Conservation (phyloP, 2,329 filamentous ascomycete species). For the Fusarium subtropicale region DNA sequence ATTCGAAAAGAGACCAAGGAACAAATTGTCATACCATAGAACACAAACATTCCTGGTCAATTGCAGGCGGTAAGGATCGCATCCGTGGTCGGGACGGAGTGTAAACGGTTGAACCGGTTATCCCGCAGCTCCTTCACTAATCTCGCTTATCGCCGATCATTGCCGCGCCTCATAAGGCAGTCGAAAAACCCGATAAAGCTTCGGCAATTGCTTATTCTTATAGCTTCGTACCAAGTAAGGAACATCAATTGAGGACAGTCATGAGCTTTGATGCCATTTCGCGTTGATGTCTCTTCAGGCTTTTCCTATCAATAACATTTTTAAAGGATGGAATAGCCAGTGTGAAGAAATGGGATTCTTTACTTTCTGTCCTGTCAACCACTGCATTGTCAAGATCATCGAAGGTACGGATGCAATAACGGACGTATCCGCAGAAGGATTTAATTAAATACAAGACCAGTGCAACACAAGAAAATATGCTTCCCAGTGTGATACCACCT, state of each 20-base stretch:
- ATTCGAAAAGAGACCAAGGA: background rate
- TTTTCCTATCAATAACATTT: rapidly evolving
- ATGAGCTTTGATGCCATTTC: background rate
- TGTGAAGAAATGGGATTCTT: background rate
- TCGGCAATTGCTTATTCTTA: background rate
- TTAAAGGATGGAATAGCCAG: background rate
- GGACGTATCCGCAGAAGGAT: background rate
- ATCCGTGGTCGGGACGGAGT: background rate
- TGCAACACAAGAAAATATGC: background rate
- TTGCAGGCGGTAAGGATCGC: background rate
- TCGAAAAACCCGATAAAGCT: background rate
- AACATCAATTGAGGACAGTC: background rate
- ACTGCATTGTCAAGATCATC: background rate
- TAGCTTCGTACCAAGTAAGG: background rate
- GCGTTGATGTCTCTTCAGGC: background rate
- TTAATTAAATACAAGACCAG: background rate
- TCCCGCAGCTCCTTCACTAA: background rate
- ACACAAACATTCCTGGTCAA: background rate
- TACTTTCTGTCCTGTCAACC: too few relatives aligned
- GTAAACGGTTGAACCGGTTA: background rate
- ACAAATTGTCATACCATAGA: rapidly evolving
- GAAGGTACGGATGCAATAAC: background rate
- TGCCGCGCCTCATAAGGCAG: background rate
- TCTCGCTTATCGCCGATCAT: slow-evolving; percentile 5
- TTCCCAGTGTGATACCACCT: background rate